Evolutionary conservation across 2,329 filamentous ascomycete genomes (phyloP).

Genomic region (Colletotrichum siamense): DNA sequence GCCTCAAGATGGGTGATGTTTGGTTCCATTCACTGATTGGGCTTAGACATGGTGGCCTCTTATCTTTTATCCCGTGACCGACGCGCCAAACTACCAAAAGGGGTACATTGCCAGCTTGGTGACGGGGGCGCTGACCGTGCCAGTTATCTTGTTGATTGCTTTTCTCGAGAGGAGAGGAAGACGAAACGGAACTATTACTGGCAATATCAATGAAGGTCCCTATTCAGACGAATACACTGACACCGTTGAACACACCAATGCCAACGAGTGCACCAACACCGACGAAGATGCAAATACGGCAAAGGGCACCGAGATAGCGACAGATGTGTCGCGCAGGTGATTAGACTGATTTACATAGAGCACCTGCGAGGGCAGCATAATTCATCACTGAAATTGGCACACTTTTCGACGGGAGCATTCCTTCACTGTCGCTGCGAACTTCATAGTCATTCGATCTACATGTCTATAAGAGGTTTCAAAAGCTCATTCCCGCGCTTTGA

Average conservation of each 20-base stretch:
- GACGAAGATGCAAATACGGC: background rate
- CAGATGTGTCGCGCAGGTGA: background rate
- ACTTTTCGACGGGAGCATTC: background rate
- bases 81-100: conserved; percentile 41
- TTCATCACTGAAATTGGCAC: background rate
- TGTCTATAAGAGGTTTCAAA: background rate
- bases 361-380: background rate
- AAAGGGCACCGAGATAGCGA: background rate
- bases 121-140: conserved; percentile 39
- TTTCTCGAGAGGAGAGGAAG: conserved; percentile 36
- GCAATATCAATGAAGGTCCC: background rate
- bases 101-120: conserved; percentile 45
- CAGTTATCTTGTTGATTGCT: conserved; percentile 40
- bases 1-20: background rate
- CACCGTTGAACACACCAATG: background rate
- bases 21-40: background rate
- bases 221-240: background rate
- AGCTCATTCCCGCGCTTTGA: background rate
- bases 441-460: background rate
- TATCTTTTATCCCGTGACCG: conserved; percentile 44
- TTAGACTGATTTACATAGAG: background rate
- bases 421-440: background rate
- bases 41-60: conserved; percentile 42
- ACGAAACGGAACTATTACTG: background rate
- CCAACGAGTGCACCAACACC: background rate